A percentile compares a stretch with the other conserved stretches of the same genome.
phyloP scores from a whole-genome alignment of 2,329 filamentous ascomycete species.

The Colletotrichum graminicola region DNA sequence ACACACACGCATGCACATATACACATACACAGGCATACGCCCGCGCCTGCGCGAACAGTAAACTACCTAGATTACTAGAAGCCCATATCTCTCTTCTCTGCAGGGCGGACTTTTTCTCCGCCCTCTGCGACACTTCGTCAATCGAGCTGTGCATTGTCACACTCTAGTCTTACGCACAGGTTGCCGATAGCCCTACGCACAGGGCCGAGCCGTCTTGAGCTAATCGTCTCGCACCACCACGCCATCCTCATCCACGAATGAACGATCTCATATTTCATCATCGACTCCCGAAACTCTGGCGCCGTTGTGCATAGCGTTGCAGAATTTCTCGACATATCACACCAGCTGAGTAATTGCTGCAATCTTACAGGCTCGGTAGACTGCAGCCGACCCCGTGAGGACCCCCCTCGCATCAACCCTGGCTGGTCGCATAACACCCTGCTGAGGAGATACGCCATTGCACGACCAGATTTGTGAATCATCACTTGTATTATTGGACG shows the following conservation, averaged over 20 bases:
- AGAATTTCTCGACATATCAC: conserved; percentile 25
- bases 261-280: conserved; percentile 43
- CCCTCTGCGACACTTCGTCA: not conserved
- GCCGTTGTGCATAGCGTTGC: conserved; percentile 29
- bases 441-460: conserved; percentile 29
- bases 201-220: conserved; percentile 36
- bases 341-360: conserved; percentile 47
- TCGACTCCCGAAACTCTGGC: conserved; percentile 36
- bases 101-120: not conserved
- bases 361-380: conserved; percentile 44
- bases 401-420: conserved; percentile 30
- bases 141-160: conserved; percentile 2
- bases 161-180: conserved; percentile 37
- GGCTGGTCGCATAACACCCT: conserved; percentile 30
- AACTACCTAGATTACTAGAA: conserved; percentile 17
- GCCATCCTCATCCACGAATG: conserved; percentile 41
- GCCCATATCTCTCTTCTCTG: conserved; percentile 10
- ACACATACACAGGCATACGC: not conserved
- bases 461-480: conserved; percentile 43
- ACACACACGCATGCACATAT: not conserved
- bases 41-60: not conserved
- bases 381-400: conserved; percentile 34
- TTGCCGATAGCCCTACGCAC: conserved; percentile 24
- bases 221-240: conserved; percentile 27
- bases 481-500: conserved; percentile 41